Percentiles rank a stretch among this genome's conserved stretches.
Conservation (phyloP, 129 eudicot species). For the Solidago caesia region DNA sequence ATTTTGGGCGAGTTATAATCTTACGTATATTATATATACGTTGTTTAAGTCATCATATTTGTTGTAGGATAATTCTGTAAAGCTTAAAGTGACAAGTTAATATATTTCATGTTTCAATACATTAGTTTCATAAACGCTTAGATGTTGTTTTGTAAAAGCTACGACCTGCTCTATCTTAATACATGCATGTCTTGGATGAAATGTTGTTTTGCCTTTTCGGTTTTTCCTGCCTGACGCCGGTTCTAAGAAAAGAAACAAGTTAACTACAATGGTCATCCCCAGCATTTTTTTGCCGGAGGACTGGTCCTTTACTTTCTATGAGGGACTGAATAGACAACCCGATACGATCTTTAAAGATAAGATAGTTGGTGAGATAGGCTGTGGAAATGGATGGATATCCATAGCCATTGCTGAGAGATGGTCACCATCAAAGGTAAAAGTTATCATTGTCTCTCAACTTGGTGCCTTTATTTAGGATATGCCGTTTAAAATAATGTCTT, state of each 20-base stretch:
- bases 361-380: slow-evolving; percentile 89
- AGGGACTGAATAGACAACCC: slow-evolving; percentile 88
- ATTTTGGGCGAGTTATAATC: too few species aligned
- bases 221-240: slow-evolving; percentile 52
- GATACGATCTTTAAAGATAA: slow-evolving; percentile 86
- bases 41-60: too few species aligned
- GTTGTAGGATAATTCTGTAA: too few species aligned
- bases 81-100: too few species aligned
- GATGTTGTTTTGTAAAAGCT: too few species aligned
- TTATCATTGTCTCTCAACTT: slow-evolving; percentile 6
- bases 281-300: slow-evolving; percentile 97
- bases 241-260: slow-evolving; percentile 61
- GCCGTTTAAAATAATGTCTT: slow-evolving; percentile 17
- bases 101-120: too few species aligned
- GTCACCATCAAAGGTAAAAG: slow-evolving; percentile 68
- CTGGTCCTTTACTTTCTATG: slow-evolving; percentile 95
- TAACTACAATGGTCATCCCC: slow-evolving; percentile 89
- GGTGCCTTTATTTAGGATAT: slow-evolving; percentile 5
- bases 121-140: too few species aligned
- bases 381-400: slow-evolving; percentile 99
- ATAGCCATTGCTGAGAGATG: slow-evolving; percentile 96
- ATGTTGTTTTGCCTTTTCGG: too few species aligned
- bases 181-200: too few species aligned
- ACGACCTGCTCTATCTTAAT: too few species aligned
- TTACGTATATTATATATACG: too few species aligned